Evolutionary conservation across 805 yeast species (phyloP).

Genomic region (Starmerella gropengiesseri): DNA sequence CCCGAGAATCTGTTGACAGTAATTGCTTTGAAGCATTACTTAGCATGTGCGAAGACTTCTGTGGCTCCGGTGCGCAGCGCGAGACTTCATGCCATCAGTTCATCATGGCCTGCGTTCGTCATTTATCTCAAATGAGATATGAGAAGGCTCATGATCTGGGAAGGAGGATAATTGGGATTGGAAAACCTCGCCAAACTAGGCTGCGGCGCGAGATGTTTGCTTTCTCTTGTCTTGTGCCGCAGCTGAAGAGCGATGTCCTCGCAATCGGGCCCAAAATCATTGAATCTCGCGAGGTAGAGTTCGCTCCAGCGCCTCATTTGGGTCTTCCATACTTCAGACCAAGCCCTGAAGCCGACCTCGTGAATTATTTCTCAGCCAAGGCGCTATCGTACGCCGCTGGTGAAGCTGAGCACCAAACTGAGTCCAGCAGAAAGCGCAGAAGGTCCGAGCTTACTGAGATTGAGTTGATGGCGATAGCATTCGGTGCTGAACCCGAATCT

Average conservation of each 20-base stretch:
- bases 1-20: not conserved
- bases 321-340: constrained; percentile 13
- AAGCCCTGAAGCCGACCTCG: constrained; percentile 11
- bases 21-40: not conserved
- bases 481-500: not conserved
- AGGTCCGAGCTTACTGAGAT: not conserved
- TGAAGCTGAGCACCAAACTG: not conserved
- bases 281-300: constrained; percentile 14
- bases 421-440: not conserved
- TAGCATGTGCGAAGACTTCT: constrained; percentile 3
- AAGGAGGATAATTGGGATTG: constrained; percentile 3
- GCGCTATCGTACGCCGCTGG: constrained; percentile 11
- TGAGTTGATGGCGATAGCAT: not conserved
- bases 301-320: constrained; percentile 3
- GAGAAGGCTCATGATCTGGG: constrained; percentile 1
- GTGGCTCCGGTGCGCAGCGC: not conserved
- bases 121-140: not conserved
- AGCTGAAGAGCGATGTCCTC: not conserved
- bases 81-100: constrained; percentile 16
- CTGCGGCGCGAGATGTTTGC: constrained; percentile 10
- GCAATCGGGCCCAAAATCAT: constrained; percentile 1
- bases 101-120: constrained; percentile 12
- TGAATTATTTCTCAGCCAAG: constrained; percentile 7
- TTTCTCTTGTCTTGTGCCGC: constrained; percentile 11
- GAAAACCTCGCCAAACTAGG: constrained; percentile 1